Conservation (phyloP, 2,329 filamentous ascomycete species). For the Fusarium transvaalense region DNA sequence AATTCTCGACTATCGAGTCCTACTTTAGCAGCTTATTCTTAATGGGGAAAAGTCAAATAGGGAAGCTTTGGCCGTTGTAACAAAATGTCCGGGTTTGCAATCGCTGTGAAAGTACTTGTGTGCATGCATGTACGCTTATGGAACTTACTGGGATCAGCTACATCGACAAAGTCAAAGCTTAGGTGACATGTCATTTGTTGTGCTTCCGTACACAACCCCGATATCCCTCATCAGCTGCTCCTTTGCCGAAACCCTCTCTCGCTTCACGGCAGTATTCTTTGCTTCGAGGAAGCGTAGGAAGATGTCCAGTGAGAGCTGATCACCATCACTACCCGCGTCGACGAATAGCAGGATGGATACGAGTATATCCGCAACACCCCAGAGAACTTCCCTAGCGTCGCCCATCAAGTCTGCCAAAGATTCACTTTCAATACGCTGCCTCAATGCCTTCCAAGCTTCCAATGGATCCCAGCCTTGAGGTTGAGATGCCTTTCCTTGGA, state of each 20-base stretch:
- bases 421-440: conserved; percentile 52
- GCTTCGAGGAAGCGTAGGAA: conserved; percentile 55
- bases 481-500: conserved; percentile 45
- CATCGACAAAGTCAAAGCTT: conserved; percentile 43
- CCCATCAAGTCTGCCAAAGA: conserved; percentile 57
- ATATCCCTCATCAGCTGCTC: conserved; percentile 52
- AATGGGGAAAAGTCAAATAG: neutral
- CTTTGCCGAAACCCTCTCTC: conserved; percentile 30
- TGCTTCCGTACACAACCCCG: conserved; percentile 55
- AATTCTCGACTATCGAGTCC: neutral
- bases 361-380: conserved; percentile 59
- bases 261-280: conserved; percentile 39
- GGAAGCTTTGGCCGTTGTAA: neutral
- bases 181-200: conserved; percentile 15
- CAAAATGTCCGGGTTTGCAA: neutral
- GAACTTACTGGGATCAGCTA: neutral
- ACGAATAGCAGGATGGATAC: conserved; percentile 59
- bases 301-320: conserved; percentile 55
- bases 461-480: conserved; percentile 49
- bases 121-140: neutral
- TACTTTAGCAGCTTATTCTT: neutral
- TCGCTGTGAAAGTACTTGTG: neutral
- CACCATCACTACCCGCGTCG: conserved; percentile 55
- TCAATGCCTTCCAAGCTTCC: conserved; percentile 57
- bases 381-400: conserved; percentile 61